phyloP scores from a whole-genome alignment of 305 asterid genomes.

The Fraxinus latifolia region DNA sequence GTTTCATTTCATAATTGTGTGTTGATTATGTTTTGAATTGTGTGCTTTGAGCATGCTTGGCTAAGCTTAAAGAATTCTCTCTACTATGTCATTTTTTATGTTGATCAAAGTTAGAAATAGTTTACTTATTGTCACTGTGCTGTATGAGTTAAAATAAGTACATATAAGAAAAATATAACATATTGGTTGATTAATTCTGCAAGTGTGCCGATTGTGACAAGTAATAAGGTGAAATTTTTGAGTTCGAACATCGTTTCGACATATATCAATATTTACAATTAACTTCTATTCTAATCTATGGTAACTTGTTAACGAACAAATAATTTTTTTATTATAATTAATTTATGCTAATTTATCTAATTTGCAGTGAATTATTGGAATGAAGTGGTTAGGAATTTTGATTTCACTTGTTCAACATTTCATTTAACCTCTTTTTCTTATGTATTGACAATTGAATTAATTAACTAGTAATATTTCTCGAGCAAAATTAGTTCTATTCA shows the following conservation, averaged over 20 bases:
- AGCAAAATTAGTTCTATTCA: background rate
- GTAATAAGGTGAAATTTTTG: background rate
- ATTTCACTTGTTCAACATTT: background rate
- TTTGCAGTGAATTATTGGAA: background rate
- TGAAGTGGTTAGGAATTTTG: background rate
- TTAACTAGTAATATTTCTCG: background rate
- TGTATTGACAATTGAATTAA: background rate
- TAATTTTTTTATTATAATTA: background rate
- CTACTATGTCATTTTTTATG: background rate
- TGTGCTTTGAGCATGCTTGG: background rate
- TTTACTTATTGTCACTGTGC: background rate
- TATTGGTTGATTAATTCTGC: background rate
- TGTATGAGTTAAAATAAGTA: background rate
- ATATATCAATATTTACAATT: background rate
- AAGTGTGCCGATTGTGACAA: background rate
- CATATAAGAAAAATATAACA: background rate
- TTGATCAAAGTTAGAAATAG: background rate
- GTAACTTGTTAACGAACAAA: background rate
- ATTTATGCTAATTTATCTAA: background rate
- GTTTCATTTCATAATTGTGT: background rate
- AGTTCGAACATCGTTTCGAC: background rate
- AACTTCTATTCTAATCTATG: background rate
- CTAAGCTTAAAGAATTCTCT: background rate
- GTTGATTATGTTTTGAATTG: background rate
- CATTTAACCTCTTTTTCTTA: background rate